These are phyloP conservation scores for Ustilago tritici DNA, from an alignment of 1,284 basidiomycete genomes.

Conservation along the genomic window DNA sequence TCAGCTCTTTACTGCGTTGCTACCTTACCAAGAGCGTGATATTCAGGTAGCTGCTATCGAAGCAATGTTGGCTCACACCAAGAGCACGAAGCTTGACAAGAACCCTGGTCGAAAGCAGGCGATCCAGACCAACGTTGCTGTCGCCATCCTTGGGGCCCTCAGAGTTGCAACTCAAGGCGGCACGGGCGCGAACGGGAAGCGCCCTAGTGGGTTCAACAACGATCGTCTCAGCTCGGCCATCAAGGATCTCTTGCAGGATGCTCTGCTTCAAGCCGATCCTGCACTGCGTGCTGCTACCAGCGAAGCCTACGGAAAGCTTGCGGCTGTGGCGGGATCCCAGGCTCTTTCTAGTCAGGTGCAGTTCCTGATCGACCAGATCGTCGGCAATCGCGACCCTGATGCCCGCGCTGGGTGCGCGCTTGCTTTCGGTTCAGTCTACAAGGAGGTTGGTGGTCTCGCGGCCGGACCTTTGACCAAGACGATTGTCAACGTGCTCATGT, in stretches of 20 bases:
- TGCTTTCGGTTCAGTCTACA: slow-evolving; percentile 93
- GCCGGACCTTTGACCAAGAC: slow-evolving; percentile 95
- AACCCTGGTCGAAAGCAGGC: slow-evolving; percentile 91
- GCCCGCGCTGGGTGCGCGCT: slow-evolving; percentile 92
- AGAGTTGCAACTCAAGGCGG: slow-evolving; percentile 68
- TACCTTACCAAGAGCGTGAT: slow-evolving; percentile 82
- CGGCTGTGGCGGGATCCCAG: slow-evolving; percentile 83
- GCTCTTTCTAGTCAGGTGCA: slow-evolving; percentile 91
- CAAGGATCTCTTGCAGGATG: slow-evolving; percentile 84
- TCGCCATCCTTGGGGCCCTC: slow-evolving; percentile 83
- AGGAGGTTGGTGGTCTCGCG: slow-evolving; percentile 89
- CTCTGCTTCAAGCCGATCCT: slow-evolving; percentile 83
- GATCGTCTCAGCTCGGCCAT: slow-evolving; percentile 81
- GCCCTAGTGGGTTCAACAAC: slow-evolving; percentile 64
- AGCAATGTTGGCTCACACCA: slow-evolving; percentile 75
- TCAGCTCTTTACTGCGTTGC: slow-evolving; percentile 81
- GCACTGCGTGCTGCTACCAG: slow-evolving; percentile 84
- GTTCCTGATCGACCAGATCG: slow-evolving; percentile 92
- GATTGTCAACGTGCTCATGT: slow-evolving; percentile 94
- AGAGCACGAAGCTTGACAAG: slow-evolving; percentile 84
- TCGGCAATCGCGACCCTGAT: slow-evolving; percentile 92
- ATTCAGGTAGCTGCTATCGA: slow-evolving; percentile 79
- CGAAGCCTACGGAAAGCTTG: slow-evolving; percentile 88
- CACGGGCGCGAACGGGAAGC: slow-evolving; percentile 46
- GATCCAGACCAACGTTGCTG: slow-evolving; percentile 82